phyloP scores from a whole-genome alignment of 257 asterid genomes.

The Primulina eburnea region DNA sequence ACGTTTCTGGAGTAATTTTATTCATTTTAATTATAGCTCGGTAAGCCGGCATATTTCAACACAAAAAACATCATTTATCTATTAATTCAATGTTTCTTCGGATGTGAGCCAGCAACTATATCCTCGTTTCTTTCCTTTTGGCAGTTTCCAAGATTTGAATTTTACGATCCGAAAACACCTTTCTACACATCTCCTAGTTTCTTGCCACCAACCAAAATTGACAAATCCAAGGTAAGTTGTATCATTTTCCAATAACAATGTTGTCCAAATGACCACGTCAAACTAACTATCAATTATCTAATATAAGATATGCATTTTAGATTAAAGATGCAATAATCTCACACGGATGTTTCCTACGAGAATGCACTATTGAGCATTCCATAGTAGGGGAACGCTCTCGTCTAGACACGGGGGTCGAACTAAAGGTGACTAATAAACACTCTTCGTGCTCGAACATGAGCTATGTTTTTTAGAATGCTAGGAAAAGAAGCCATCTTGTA shows the following conservation, averaged over 20 bases:
- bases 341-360: slow-evolving; percentile 93
- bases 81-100: background rate
- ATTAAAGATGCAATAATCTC: slow-evolving; percentile 89
- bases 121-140: slow-evolving; percentile 10
- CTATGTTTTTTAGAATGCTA: background rate
- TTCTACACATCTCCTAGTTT: slow-evolving; percentile 93
- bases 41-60: background rate
- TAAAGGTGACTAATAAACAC: slow-evolving; percentile 48
- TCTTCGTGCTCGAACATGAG: background rate
- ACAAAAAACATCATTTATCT: background rate
- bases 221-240: slow-evolving; percentile 64
- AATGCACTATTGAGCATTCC: slow-evolving; percentile 76
- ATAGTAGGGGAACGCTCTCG: slow-evolving; percentile 96
- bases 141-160: slow-evolving; percentile 77
- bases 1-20: too few species aligned
- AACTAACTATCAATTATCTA: background rate
- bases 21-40: background rate
- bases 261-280: background rate
- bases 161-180: slow-evolving; percentile 91
- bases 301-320: slow-evolving; percentile 33
- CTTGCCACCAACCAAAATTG: slow-evolving; percentile 92
- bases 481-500: background rate
- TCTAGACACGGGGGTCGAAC: slow-evolving; percentile 77
- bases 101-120: slow-evolving; percentile 3
- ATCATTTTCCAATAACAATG: background rate